Evolutionary conservation across 2,329 filamentous ascomycete species (phyloP).

Genomic region (Sclerotinia sclerotiorum): DNA sequence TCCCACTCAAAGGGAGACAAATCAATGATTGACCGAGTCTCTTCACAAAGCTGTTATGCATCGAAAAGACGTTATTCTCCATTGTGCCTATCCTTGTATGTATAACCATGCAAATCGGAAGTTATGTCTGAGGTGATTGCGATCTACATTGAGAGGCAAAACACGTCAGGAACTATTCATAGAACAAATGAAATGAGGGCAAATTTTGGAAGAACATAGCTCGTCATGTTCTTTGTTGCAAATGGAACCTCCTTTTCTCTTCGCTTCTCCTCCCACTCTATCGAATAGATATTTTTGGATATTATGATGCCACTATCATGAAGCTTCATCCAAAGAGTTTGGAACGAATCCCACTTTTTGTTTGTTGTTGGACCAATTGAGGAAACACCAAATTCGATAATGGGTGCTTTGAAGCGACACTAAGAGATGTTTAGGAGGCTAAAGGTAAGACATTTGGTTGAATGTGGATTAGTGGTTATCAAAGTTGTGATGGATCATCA

Average conservation of each 20-base stretch:
- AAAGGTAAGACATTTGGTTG: neutral
- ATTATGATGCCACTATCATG: slow-evolving; percentile 1
- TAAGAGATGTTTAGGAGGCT: neutral
- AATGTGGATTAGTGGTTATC: neutral
- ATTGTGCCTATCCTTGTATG: slow-evolving; percentile 10
- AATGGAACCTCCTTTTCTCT: slow-evolving; percentile 5
- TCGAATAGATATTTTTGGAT: slow-evolving; percentile 5
- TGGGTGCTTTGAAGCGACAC: neutral
- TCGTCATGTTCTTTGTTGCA: neutral
- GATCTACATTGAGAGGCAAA: slow-evolving; percentile 4
- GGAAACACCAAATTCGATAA: neutral
- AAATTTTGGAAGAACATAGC: neutral
- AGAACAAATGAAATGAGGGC: neutral
- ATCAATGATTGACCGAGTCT: neutral
- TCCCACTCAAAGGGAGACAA: neutral
- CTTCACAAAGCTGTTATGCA: neutral
- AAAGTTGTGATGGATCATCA: neutral
- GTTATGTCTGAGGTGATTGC: slow-evolving; percentile 15
- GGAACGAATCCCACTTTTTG: neutral
- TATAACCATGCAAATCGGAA: slow-evolving; percentile 17
- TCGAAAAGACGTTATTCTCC: slow-evolving; percentile 3
- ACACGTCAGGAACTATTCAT: slow-evolving; percentile 14
- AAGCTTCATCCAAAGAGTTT: neutral
- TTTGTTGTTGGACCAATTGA: slow-evolving; percentile 2
- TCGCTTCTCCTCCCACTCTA: neutral